A percentile compares a stretch with the other conserved stretches of the same genome.
Evolutionary conservation across 2,329 filamentous ascomycete species (phyloP).

Genomic region (Penicillium sp.): DNA sequence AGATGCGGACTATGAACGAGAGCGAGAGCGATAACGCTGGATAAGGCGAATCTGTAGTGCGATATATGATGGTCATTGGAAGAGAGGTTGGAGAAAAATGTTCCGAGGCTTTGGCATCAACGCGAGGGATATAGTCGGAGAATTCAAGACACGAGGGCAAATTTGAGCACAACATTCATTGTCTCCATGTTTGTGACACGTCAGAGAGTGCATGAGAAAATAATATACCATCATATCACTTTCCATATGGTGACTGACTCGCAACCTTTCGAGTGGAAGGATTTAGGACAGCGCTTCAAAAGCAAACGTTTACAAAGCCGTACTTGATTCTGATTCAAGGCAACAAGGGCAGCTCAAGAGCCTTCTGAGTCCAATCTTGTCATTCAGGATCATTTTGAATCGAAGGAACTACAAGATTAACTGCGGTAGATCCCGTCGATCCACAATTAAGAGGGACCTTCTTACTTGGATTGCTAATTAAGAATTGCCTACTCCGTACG

Average conservation of each 20-base stretch:
- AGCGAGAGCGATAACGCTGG: background rate
- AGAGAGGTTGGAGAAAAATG: too few species aligned
- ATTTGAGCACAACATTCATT: background rate
- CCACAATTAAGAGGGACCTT: background rate
- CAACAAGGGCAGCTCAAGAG: background rate
- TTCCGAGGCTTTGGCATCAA: too few species aligned
- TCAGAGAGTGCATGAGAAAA: background rate
- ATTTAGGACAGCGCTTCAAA: background rate
- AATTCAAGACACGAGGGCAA: background rate
- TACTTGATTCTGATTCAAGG: too few species aligned
- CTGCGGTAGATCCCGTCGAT: background rate
- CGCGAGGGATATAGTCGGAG: background rate
- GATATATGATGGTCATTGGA: background rate
- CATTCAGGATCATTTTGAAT: background rate
- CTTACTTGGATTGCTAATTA: background rate
- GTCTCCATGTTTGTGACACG: background rate
- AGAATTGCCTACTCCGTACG: too few species aligned
- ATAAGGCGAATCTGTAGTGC: background rate
- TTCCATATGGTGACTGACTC: too few species aligned
- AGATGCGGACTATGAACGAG: slow-evolving; percentile 1
- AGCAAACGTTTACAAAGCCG: too few species aligned
- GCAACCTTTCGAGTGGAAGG: background rate
- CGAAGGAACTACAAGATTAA: slow-evolving; percentile 7
- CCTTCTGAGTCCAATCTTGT: background rate
- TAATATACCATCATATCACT: too few species aligned